Evolutionary conservation across 768 basidiomycete genomes (phyloP).

Genomic region (Tubosaeta brunneosetosa): DNA sequence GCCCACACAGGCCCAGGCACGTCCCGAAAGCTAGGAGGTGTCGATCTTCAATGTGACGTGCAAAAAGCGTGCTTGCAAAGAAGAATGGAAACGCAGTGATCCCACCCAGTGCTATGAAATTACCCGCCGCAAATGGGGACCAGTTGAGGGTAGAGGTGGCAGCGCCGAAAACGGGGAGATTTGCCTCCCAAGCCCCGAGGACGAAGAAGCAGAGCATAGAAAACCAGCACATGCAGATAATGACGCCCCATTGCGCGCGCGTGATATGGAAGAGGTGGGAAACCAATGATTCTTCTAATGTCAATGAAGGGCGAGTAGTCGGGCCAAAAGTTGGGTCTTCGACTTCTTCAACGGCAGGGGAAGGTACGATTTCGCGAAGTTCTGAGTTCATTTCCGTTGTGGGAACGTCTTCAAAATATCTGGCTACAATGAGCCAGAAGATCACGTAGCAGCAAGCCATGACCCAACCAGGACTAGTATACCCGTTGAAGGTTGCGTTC

Average conservation of each 20-base stretch:
- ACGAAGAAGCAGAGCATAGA: conserved; percentile 68
- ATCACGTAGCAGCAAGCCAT: conserved; percentile 51
- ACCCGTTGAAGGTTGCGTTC: conserved; percentile 59
- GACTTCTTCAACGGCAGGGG: conserved; percentile 1
- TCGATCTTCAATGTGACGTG: conserved; percentile 57
- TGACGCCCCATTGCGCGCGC: conserved; percentile 45
- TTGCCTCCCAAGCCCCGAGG: conserved; percentile 65
- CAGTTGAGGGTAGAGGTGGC: conserved; percentile 41
- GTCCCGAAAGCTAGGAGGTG: conserved; percentile 51
- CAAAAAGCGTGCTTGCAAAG: conserved; percentile 52
- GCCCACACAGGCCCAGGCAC: conserved; percentile 45
- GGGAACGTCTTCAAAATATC: conserved; percentile 41
- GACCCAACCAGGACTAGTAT: conserved; percentile 62
- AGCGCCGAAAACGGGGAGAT: conserved; percentile 59
- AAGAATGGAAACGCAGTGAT: conserved; percentile 62
- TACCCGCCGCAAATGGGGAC: conserved; percentile 60
- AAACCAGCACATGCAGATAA: conserved; percentile 65
- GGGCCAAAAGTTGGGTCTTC: not conserved
- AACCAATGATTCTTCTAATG: conserved; percentile 4
- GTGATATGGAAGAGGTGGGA: conserved; percentile 17
- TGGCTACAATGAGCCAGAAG: conserved; percentile 42
- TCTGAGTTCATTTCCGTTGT: conserved; percentile 7
- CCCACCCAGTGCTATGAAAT: conserved; percentile 68
- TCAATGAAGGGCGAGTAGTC: not conserved
- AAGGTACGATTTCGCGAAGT: conserved; percentile 6